Percentiles rank a stretch among this genome's conserved stretches.
phyloP scores from a whole-genome alignment of 2,329 filamentous ascomycete species.

The Endothia cerciana region DNA sequence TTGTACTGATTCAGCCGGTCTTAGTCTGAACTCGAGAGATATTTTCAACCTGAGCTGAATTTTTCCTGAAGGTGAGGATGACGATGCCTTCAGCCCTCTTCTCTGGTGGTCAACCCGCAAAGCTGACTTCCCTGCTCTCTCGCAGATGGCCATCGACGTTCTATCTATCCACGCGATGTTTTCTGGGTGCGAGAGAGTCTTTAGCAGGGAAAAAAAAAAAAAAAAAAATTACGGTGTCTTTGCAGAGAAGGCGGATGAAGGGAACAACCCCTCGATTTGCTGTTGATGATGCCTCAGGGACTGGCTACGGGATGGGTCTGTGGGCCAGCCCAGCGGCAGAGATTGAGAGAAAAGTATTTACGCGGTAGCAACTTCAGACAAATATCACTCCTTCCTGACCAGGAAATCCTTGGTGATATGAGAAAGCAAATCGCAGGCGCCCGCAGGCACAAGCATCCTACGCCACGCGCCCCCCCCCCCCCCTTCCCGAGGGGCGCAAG shows the following conservation, averaged over 20 bases:
- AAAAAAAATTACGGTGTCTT: background rate
- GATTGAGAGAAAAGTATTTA: no score
- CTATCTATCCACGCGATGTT: background rate
- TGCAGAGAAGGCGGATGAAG: background rate
- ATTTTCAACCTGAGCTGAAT: no score
- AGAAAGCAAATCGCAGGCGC: slow-evolving; percentile 21
- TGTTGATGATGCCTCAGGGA: background rate
- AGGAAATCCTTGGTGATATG: no score
- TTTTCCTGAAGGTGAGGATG: background rate
- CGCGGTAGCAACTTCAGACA: no score
- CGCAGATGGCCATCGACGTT: background rate
- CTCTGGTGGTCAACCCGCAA: background rate
- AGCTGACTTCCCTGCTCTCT: background rate
- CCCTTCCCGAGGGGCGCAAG: slow-evolving; percentile 45
- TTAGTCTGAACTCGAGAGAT: no score
- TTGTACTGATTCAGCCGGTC: no score
- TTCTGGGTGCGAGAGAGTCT: background rate
- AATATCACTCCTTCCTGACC: no score
- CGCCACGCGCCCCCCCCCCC: no score
- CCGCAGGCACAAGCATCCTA: slow-evolving; percentile 38
- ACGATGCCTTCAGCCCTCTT: background rate
- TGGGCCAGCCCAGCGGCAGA: background rate
- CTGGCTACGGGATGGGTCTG: background rate
- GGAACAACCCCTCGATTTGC: background rate
- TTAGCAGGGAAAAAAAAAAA: no score